Conservation (phyloP, 75 land plant genomes). For the Picea sitchensis region DNA sequence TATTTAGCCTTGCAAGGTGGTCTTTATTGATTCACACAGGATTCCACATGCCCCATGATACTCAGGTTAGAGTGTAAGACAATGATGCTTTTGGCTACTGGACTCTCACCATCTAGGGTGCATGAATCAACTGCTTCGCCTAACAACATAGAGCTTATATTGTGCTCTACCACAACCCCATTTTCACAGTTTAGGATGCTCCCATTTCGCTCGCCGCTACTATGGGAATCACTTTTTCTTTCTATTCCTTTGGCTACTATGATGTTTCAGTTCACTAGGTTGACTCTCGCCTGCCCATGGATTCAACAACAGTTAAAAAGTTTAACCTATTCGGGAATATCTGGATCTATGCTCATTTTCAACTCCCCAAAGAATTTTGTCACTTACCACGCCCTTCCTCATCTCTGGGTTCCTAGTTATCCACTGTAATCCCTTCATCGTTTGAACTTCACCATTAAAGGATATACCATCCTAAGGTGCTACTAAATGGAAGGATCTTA, state of each 20-base stretch:
- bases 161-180: neutral
- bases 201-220: conserved; percentile 1
- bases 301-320: neutral
- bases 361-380: too few species aligned
- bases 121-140: neutral
- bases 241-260: neutral
- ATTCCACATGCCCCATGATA: neutral
- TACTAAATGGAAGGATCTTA: too few species aligned
- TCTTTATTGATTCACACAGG: too few species aligned
- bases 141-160: neutral
- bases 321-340: neutral
- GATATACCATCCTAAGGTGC: neutral
- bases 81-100: conserved; percentile 7
- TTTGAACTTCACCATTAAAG: neutral
- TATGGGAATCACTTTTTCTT: conserved; percentile 1
- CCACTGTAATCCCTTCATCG: too few species aligned
- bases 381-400: too few species aligned
- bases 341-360: neutral
- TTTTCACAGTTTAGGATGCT: conserved; percentile 6
- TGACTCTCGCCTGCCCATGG: neutral
- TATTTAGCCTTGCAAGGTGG: too few species aligned
- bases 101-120: conserved; percentile 21
- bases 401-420: too few species aligned
- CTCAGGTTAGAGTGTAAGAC: conserved; percentile 18
- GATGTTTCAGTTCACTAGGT: neutral